These are phyloP conservation scores for Plasmodium coatneyi DNA, from an alignment of 169 alveolate genomes.

Conservation along the genomic window DNA sequence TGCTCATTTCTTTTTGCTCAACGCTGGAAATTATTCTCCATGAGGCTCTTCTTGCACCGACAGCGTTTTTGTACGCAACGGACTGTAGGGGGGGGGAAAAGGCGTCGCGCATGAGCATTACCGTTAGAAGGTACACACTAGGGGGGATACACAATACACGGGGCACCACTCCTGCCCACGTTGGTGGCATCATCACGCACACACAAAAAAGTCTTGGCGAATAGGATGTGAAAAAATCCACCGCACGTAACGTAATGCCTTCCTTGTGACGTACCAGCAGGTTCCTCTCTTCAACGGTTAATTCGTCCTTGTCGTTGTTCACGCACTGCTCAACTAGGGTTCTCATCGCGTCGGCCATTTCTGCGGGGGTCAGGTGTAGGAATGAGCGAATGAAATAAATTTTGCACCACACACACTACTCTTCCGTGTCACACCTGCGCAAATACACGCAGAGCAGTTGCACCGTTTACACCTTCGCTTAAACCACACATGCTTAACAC, in stretches of 20 bases:
- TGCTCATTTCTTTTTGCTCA: conserved; percentile 96
- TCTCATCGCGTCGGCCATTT: conserved; percentile 88
- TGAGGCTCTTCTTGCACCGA: conserved; percentile 98
- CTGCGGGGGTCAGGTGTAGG: conserved; percentile 26
- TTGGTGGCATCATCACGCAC: background rate
- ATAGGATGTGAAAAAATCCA: background rate
- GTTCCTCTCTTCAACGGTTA: conserved; percentile 95
- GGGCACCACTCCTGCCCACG: background rate
- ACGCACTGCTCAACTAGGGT: conserved; percentile 84
- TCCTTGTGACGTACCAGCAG: conserved; percentile 78
- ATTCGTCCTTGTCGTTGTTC: conserved; percentile 87
- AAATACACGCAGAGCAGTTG: background rate
- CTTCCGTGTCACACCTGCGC: background rate
- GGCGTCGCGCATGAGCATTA: background rate
- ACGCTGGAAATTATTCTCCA: conserved; percentile 97
- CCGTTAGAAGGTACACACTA: too few species aligned
- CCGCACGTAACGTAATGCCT: background rate
- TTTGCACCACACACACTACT: background rate
- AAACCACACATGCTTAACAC: background rate
- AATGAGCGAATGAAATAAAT: background rate
- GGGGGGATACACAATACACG: background rate
- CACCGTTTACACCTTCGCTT: background rate
- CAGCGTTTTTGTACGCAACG: conserved; percentile 99
- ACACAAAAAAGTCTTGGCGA: background rate
- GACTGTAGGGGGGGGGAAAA: conserved; percentile 82